phyloP scores from a whole-genome alignment of 768 basidiomycete species.

The Collybia sordida region DNA sequence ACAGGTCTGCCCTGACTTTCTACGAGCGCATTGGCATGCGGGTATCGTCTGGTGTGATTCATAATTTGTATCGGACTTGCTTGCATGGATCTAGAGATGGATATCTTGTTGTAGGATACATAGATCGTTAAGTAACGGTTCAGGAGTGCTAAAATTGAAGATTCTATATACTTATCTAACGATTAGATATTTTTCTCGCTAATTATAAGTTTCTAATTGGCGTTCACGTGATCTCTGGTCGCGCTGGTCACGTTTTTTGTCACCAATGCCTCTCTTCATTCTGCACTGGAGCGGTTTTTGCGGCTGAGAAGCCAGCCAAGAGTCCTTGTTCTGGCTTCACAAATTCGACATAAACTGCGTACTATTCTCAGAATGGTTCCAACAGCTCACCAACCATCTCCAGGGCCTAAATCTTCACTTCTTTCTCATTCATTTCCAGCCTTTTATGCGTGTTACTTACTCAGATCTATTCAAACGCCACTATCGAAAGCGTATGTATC shows the following conservation, averaged over 20 bases:
- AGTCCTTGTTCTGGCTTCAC: neutral
- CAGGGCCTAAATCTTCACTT: conserved; percentile 23
- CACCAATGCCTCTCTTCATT: too few species aligned
- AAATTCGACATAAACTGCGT: conserved; percentile 2
- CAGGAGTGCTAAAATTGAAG: too few species aligned
- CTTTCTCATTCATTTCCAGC: conserved; percentile 49
- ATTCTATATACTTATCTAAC: too few species aligned
- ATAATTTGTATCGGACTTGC: conserved; percentile 36
- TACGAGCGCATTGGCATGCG: conserved; percentile 43
- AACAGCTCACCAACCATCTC: conserved; percentile 5
- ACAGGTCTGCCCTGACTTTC: conserved; percentile 38
- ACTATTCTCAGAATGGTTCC: neutral
- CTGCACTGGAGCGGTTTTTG: too few species aligned
- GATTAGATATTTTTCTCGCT: conserved; percentile 1
- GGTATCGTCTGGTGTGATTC: conserved; percentile 30
- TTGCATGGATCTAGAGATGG: conserved; percentile 39
- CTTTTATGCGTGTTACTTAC: conserved; percentile 84
- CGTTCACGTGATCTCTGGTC: too few species aligned
- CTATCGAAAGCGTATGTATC: conserved; percentile 40
- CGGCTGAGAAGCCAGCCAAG: too few species aligned
- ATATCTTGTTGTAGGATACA: conserved; percentile 37
- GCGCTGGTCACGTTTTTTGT: too few species aligned
- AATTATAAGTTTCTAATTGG: too few species aligned
- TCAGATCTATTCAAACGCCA: conserved; percentile 62
- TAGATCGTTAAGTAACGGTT: conserved; percentile 16